Evolutionary conservation across 1,139 yeast genomes (phyloP), one percentile per base, ranked within the genome.

Genomic region (Debaryomycetaceae sp.): DNA sequence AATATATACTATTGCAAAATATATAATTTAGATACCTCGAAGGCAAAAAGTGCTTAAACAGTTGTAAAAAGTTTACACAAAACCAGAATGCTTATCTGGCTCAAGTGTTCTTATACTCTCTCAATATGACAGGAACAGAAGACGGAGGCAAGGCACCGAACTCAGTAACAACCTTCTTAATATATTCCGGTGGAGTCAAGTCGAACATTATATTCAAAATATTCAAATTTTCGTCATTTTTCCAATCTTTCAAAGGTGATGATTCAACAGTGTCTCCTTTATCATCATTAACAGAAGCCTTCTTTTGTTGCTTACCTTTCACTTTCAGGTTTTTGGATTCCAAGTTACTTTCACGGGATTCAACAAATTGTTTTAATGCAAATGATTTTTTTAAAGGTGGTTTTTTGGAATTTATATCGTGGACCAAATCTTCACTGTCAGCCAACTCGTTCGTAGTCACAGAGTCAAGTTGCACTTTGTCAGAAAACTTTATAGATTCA

Each of bases 61-160:
- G 31, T 16, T 34, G 16, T 18, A 9, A 5, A 16, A 13, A 19
- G 31, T 9, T 30, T 22, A 30, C 36, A 34, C 29, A 34, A 14
- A 34, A 33, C 8, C 36, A 34, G 31, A 16, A 18, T 8, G 29
- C 13, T 13, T 14, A 22, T 30, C n/a, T 38, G 14, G 16, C 19
- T 58, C 65, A 63, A 44, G 72, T 67, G 51, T 73, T 75, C 63
- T 87, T 87, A 63, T 92, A 92, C 61, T 92, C 98, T 64, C 98
- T 79, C 53, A 92, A 73, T 46, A 92, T 88, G 34, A 92, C 98
- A 24, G 98, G 98, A 44, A 92, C 98, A 1, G 98, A 88, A 6
- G 96, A 87, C 34, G 98, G 96, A 5, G 98, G 98, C 50, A 94
- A 73, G 5, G 96, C 88, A 17, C 99, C 99, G 47, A 91, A 79